phyloP scores from a whole-genome alignment of 805 yeast species.

The Wickerhamomyces hampshirensis region DNA sequence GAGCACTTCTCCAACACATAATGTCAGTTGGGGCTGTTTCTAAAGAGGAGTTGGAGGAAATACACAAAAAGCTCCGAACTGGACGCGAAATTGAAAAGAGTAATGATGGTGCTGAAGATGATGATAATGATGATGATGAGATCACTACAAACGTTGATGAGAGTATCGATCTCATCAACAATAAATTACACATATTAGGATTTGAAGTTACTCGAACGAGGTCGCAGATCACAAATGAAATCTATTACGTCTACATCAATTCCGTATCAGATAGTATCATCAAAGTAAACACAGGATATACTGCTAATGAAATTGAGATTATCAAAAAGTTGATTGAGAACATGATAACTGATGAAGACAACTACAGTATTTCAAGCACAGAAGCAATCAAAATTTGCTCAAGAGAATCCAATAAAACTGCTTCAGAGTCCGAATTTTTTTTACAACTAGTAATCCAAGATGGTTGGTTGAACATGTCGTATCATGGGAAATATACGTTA shows the following conservation, averaged over 20 bases:
- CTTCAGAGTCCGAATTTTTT: constrained; percentile 37
- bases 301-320: constrained; percentile 36
- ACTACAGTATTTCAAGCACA: constrained; percentile 31
- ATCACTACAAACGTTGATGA: constrained; percentile 13
- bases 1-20: constrained; percentile 11
- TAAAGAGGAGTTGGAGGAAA: constrained; percentile 2
- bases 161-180: constrained; percentile 24
- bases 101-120: constrained; percentile 1
- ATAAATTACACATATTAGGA: constrained; percentile 26
- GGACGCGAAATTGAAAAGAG: constrained; percentile 1
- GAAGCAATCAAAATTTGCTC: constrained; percentile 13
- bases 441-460: constrained; percentile 37
- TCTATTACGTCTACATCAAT: constrained; percentile 34
- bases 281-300: constrained; percentile 29
- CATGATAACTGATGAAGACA: constrained; percentile 26
- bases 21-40: constrained; percentile 7
- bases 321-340: constrained; percentile 37
- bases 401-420: constrained; percentile 25
- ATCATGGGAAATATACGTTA: constrained; percentile 29
- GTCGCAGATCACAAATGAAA: constrained; percentile 30
- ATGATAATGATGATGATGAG: constrained; percentile 3
- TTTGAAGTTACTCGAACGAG: constrained; percentile 33
- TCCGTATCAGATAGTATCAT: constrained; percentile 31
- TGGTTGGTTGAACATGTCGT: constrained; percentile 47
- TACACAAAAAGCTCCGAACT: constrained; percentile 8